Base-by-base conservation (phyloP, 441 rosid species). In the Adansonia grandidieri region DNA sequence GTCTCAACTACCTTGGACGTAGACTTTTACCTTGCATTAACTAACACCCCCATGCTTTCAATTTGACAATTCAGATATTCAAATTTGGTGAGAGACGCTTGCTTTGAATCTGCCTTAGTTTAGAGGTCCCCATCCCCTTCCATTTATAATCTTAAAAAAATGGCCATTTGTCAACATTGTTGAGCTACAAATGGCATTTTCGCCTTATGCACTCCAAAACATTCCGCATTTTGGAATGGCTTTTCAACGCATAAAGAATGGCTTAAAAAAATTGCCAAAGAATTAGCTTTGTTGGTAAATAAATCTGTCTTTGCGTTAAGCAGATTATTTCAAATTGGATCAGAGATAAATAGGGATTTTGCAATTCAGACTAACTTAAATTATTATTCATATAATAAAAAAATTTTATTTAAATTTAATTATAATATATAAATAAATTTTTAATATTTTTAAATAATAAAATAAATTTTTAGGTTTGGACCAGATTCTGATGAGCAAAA, bases 11-110 rank as follows among this genome's bases (percentile, higher is more conserved):
- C 74, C 44, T 1, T 22, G 42, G 42, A 48, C 6, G 60, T 48
- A 22, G 60, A 48, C 74, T 70, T 70, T 70, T 20, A 58, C 58
- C 13, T 44, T 5, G 42, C 44, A 70, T 10, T 70, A 70, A 70
- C 58, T 11, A 68, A 48, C 57, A 5, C 37, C 57, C 54, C 44
- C 32, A 9, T 24, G 74, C 73, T 10, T 44, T 9, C 58, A 48
- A 48, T 20, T 47, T 69, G 9, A 61, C 44, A 11, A 2, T 48
- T 70, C 40, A 11, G 32, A 13, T 1, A 1, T 7, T 42, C 7
- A 19, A 22, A 50, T 22, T 22, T 50, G 74, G 74, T 13, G 48
- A 67, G 11, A 44, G 53, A 67, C n/a, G 15, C 28, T 66, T 3
- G 71, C 48, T 67, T 67, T 44, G 71, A 44, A 67, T 19, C 53